Base-by-base conservation (phyloP, 441 rosid genomes). In the Breynia disticha region DNA sequence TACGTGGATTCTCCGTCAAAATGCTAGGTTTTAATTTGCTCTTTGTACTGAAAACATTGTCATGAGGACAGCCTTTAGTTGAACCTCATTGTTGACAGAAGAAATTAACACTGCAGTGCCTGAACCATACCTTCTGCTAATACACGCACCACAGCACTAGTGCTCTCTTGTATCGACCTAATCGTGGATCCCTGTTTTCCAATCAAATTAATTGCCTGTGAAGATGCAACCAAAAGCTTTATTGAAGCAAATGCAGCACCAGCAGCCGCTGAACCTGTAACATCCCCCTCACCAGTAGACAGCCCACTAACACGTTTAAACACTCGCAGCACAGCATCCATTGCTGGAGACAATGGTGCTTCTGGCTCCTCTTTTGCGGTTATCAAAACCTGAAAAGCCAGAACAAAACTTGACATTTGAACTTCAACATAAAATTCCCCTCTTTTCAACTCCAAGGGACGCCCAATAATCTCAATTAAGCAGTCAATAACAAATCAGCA, bases 361-460 rank as follows among this genome's bases (percentile, higher is more conserved):
- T 85, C 95, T 50, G 78, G 89, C 66, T 85, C 96, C 72, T 90
- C 96, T 67, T 87, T 81, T 19, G 84, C 90, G 20, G 94, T 72
- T 66, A 87, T 74, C 63, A 90, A 54, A 37, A 90, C 98, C 98
- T 87, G 60, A 21, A 50, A 60, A 28, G 35, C 7, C 1, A 28
- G 8, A 28, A 28, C n/a, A 9, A 28, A 28, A 28, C 35, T 28
- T 9, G 8, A 28, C 35, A 4, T 28, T 28, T 28, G 8, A 3
- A 5, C 5, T 28, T 28, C 35, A 9, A 28, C 5, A 28, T 28
- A 28, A 28, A 28, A 28, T 1, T 28, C 35, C 35, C 35, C 35
- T 28, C 35, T 28, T 28, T 28, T 28, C 5, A 28, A 28, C 35
- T 28, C 1, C 3, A 28, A 28, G 5, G 32, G n/a, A 24, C 32